Evolutionary conservation across 2,329 filamentous ascomycete genomes (phyloP).

Genomic region (Talaromyces rugulosus): DNA sequence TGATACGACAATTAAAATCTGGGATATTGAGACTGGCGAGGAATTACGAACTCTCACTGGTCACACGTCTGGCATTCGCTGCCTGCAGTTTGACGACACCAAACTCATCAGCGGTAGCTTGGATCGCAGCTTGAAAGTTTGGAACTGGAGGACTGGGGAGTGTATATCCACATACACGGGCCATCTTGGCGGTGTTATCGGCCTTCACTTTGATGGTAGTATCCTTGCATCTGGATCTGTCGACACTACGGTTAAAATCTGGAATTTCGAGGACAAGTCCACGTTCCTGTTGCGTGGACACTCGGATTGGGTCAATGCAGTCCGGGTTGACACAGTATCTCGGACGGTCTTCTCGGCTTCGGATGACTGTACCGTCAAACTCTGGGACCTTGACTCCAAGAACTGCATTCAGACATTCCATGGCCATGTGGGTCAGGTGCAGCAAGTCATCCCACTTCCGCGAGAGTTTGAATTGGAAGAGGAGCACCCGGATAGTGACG

Average conservation of each 20-base stretch:
- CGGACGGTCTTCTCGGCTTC: constrained; percentile 88
- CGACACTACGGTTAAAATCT: constrained; percentile 85
- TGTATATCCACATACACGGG: constrained; percentile 76
- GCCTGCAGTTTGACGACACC: constrained; percentile 86
- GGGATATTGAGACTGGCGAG: constrained; percentile 85
- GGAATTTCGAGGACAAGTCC: constrained; percentile 82
- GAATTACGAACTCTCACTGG: constrained; percentile 80
- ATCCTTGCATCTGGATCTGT: constrained; percentile 84
- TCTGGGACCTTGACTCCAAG: constrained; percentile 89
- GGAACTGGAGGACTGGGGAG: constrained; percentile 93
- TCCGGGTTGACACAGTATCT: constrained; percentile 75
- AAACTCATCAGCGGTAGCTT: constrained; percentile 88
- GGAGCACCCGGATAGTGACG: constrained; percentile 58
- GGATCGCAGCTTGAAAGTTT: constrained; percentile 83
- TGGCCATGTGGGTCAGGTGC: constrained; percentile 91
- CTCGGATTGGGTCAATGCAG: constrained; percentile 94
- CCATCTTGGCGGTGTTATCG: constrained; percentile 78
- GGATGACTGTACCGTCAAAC: constrained; percentile 83
- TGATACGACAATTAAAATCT: constrained; percentile 91
- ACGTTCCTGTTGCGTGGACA: constrained; percentile 79
- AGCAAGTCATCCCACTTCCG: constrained; percentile 81
- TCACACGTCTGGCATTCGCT: constrained; percentile 77
- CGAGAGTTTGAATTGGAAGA: constrained; percentile 87
- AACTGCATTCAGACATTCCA: constrained; percentile 72
- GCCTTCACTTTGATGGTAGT: constrained; percentile 79